Conservation (phyloP, 257 asterid genomes). For the Cinchona pubescens region DNA sequence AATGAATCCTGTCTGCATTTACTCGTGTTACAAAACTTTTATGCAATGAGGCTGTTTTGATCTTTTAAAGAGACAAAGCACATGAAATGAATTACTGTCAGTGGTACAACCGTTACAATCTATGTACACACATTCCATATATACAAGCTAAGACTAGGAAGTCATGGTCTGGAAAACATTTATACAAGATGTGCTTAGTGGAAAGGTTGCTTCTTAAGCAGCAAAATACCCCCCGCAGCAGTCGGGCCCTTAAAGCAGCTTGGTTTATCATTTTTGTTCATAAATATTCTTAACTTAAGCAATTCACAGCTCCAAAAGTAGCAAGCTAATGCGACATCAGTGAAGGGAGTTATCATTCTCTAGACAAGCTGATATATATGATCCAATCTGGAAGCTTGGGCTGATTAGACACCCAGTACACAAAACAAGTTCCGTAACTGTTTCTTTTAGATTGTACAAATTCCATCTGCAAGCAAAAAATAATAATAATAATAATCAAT, state of each 20-base stretch:
- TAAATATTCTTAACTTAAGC: neutral
- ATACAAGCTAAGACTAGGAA: too few species aligned
- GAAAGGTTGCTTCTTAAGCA: constrained; percentile 1
- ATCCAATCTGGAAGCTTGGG: neutral
- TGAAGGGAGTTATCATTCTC: neutral
- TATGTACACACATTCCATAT: too few species aligned
- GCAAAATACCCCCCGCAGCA: neutral
- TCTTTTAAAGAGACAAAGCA: too few species aligned
- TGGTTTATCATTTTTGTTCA: neutral
- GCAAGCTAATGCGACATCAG: neutral
- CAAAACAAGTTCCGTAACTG: neutral
- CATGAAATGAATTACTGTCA: too few species aligned
- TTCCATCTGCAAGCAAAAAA: constrained; percentile 25
- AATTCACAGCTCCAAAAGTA: neutral
- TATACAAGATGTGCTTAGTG: neutral
- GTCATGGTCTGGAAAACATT: neutral
- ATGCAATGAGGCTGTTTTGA: too few species aligned
- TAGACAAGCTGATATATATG: neutral
- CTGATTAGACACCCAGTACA: neutral
- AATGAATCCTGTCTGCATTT: neutral
- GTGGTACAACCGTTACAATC: too few species aligned
- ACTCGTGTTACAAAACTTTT: too few species aligned
- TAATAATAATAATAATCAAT: too few species aligned
- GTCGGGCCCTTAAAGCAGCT: neutral
- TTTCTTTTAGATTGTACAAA: neutral